A percentile compares a stretch with the other conserved stretches of the same genome.
phyloP scores from a whole-genome alignment of 176 grass and related monocot species.

The Calamus simplicifolius region DNA sequence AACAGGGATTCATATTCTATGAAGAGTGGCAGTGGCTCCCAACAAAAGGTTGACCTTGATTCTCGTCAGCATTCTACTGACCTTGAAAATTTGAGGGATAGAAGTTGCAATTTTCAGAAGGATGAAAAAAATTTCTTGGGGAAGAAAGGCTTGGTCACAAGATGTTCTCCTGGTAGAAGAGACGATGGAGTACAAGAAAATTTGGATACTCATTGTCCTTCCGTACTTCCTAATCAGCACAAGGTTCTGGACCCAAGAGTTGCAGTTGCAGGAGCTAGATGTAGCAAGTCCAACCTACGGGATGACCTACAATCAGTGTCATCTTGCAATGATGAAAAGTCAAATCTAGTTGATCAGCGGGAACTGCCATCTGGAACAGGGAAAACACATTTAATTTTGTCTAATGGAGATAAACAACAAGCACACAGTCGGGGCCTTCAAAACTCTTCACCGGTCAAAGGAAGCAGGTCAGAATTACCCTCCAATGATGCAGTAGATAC shows the following conservation, averaged over 20 bases:
- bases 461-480: conserved; percentile 32
- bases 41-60: conserved; percentile 1
- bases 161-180: conserved; percentile 28
- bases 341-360: conserved; percentile 9
- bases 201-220: conserved; percentile 16
- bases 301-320: conserved; percentile 22
- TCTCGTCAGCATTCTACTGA: conserved; percentile 5
- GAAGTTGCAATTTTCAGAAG: conserved; percentile 23
- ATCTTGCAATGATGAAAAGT: conserved; percentile 18
- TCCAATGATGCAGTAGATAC: conserved; percentile 30
- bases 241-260: conserved; percentile 13
- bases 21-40: neutral
- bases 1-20: neutral
- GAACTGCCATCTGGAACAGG: conserved; percentile 32
- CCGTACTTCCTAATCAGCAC: conserved; percentile 24
- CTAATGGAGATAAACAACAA: conserved; percentile 45
- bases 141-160: conserved; percentile 34
- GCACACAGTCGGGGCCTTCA: conserved; percentile 26
- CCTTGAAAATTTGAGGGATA: neutral
- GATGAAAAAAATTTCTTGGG: conserved; percentile 31
- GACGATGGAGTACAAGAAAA: conserved; percentile 32
- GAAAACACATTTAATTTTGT: conserved; percentile 28
- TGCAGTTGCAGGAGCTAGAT: conserved; percentile 25
- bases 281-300: conserved; percentile 1
- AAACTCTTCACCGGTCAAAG: conserved; percentile 40